phyloP scores from a whole-genome alignment of 345 rosid species.

The Ceriops tagal region DNA sequence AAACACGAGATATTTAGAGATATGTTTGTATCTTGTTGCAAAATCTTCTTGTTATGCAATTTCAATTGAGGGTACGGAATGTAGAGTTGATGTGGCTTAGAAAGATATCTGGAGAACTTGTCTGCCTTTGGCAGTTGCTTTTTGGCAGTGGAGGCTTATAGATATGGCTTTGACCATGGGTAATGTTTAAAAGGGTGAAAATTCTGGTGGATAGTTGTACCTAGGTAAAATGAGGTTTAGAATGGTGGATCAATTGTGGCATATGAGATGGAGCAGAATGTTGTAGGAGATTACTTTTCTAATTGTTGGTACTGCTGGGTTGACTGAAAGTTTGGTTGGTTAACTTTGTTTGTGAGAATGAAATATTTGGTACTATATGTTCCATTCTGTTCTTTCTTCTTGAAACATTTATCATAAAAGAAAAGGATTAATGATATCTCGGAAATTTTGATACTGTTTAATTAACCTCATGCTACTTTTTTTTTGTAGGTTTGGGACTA shows the following conservation, averaged over 20 bases:
- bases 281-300: not conserved
- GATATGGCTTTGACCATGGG: too few species aligned
- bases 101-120: too few species aligned
- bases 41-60: too few species aligned
- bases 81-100: too few species aligned
- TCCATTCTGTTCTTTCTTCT: not conserved
- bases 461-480: not conserved
- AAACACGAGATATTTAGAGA: too few species aligned
- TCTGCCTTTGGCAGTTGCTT: too few species aligned
- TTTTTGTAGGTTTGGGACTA: conserved; percentile 86
- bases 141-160: too few species aligned
- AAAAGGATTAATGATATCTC: not conserved
- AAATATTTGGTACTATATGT: not conserved
- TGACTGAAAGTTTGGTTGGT: not conserved
- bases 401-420: not conserved
- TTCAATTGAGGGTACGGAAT: too few species aligned
- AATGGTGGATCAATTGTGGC: not conserved
- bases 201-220: too few species aligned
- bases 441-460: not conserved
- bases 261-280: not conserved
- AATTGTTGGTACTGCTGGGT: not conserved
- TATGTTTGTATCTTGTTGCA: too few species aligned
- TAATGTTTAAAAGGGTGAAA: too few species aligned
- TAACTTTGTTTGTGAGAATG: not conserved
- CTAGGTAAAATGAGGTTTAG: not conserved